These are phyloP conservation scores for Penicillium odoratum DNA, from an alignment of 495 filamentous ascomycete species.

Conservation along the genomic window DNA sequence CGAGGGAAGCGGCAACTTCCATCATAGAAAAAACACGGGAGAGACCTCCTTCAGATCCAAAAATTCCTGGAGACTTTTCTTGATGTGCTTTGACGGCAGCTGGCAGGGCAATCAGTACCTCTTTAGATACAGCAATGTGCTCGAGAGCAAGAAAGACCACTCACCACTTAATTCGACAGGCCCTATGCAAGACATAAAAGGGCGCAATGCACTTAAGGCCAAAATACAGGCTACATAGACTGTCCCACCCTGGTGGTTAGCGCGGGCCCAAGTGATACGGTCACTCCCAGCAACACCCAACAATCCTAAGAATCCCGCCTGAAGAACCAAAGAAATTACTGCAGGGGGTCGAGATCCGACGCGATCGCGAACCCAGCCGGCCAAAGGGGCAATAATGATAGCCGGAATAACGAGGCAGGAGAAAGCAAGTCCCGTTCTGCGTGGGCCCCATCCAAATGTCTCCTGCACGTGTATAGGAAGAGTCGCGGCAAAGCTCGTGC, in stretches of 20 bases:
- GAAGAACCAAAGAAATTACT: background rate
- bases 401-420: conserved; percentile 1
- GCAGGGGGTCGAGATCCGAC: conserved; percentile 4
- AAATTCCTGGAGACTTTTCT: conserved; percentile 11
- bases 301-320: background rate
- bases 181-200: conserved; percentile 12
- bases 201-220: conserved; percentile 4
- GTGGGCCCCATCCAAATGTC: conserved; percentile 9
- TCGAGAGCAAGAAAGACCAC: background rate
- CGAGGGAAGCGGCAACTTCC: conserved; percentile 15
- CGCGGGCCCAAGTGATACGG: background rate
- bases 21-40: conserved; percentile 27
- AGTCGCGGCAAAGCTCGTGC: conserved; percentile 11
- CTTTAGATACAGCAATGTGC: no score
- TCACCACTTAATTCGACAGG: conserved; percentile 7
- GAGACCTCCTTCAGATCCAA: conserved; percentile 19
- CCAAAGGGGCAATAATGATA: background rate
- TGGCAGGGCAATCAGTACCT: background rate
- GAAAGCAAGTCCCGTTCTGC: conserved; percentile 1
- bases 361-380: conserved; percentile 8
- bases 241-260: background rate
- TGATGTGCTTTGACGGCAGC: conserved; percentile 10
- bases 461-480: conserved; percentile 11
- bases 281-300: background rate
- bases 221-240: background rate